Evolutionary conservation across 2,329 filamentous ascomycete genomes (phyloP).

Genomic region (Arthrocladium fulminans): DNA sequence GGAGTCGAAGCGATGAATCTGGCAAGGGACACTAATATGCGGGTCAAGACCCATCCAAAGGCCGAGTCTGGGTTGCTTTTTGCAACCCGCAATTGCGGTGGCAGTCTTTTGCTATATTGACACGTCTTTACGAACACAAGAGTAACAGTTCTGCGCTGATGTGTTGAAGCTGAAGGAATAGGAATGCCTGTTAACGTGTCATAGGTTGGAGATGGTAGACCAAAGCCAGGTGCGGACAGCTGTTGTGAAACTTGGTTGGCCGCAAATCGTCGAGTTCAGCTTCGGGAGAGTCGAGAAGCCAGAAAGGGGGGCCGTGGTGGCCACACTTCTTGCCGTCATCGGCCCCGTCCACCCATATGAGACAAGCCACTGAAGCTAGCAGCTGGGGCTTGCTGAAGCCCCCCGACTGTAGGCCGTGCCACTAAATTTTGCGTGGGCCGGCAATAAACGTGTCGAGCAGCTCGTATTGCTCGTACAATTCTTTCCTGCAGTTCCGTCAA

Average conservation of each 20-base stretch:
- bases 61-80: conserved; percentile 1
- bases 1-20: not conserved
- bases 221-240: not conserved
- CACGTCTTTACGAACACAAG: not conserved
- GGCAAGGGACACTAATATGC: not conserved
- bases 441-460: not conserved
- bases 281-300: not conserved
- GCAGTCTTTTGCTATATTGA: not conserved
- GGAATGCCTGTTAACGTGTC: not conserved
- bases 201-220: conserved; percentile 7
- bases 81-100: conserved; percentile 1
- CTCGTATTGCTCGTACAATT: not conserved
- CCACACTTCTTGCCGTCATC: conserved; percentile 1
- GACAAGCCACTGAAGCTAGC: conserved; percentile 3
- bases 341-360: not conserved
- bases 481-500: no score
- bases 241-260: not conserved
- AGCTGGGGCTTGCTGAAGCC: not conserved
- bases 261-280: conserved; percentile 5
- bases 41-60: not conserved
- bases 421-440: not conserved
- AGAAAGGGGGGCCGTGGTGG: conserved; percentile 1
- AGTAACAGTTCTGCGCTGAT: not conserved
- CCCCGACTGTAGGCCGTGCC: not conserved
- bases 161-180: not conserved